Evolutionary conservation across 139 green algal genomes (phyloP), one percentile per base, ranked within the genome.

Genomic region (Micractinium sp.): DNA sequence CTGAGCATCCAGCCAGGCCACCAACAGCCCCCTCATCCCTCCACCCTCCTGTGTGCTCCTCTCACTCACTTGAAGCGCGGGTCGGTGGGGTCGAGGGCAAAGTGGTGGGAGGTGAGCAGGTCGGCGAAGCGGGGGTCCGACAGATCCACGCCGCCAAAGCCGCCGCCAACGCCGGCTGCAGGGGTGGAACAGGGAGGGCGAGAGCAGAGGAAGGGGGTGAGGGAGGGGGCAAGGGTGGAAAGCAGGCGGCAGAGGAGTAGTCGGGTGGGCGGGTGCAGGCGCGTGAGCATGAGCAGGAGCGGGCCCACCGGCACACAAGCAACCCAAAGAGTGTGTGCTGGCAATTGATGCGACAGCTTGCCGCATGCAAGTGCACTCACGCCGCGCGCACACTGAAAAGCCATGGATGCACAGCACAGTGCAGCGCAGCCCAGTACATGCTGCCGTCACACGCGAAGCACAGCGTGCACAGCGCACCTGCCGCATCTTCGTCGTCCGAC

Each of bases 31-130:
- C 27, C 16, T 27, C 16, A 2, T 4, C 20, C 69, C 12, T 36
- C 20, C 69, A 36, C 69, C 15, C 69, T 76, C 33, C 18, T 38
- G 74, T n/a, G n/a, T 47, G 74, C 4, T 38, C 31, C 71, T 1
- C 31, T 13, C 31, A 53, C 85, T 82, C 47, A 81, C 85, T 88
- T 88, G 90, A 95, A 99, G 53, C 95, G 91, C 2, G 97, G 97
- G 93, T 99, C 95, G 29, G 97, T 99, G 2, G 97, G 97, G 87
- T 99, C 97, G 63, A 99, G 91, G 1, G 97, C 96, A 92, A 95
- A 99, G 18, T 94, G 83, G 27, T 93, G 91, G 15, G 92, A 92
- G 18, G 81, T 90, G 82, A 96, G 96, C 39, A 99, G 91, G 15
- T 80, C 77, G 31, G 78, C 29, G 82, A 99, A 99, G 69, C 97